These are phyloP conservation scores for Pelargonium exstipulatum DNA, from an alignment of 441 rosid genomes.

Conservation along the genomic window DNA sequence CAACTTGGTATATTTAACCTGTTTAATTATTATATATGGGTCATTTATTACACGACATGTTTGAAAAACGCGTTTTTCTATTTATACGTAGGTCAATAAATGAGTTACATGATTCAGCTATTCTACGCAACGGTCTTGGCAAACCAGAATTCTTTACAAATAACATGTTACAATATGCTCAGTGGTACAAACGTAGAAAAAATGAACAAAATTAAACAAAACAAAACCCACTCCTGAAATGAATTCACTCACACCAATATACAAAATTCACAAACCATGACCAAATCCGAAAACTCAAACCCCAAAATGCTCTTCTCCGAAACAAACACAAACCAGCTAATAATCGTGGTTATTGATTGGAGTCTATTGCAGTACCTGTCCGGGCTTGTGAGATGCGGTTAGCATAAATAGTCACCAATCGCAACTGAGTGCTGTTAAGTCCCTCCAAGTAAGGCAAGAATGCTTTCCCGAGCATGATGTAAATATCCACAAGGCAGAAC, in stretches of 20 bases:
- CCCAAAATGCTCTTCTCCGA: conserved; percentile 5
- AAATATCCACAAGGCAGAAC: conserved; percentile 95
- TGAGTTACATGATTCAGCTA: too few species aligned
- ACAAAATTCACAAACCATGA: conserved; percentile 39
- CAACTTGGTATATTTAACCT: too few species aligned
- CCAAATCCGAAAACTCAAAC: conserved; percentile 21
- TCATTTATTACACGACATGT: too few species aligned
- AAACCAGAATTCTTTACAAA: background rate
- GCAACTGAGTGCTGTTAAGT: conserved; percentile 81
- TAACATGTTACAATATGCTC: background rate
- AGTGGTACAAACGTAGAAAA: background rate
- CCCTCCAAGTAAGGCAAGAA: conserved; percentile 92
- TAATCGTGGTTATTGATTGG: conserved; percentile 26
- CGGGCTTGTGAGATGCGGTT: conserved; percentile 96
- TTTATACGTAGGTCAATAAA: too few species aligned
- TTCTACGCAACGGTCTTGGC: background rate
- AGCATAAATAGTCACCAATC: conserved; percentile 91
- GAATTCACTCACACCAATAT: conserved; percentile 45
- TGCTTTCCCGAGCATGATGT: conserved; percentile 94
- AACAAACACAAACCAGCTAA: conserved; percentile 20
- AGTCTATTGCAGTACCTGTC: conserved; percentile 61
- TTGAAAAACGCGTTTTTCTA: too few species aligned
- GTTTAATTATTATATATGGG: too few species aligned
- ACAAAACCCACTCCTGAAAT: conserved; percentile 17
- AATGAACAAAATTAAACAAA: background rate